Evolutionary conservation across 495 filamentous ascomycete species (phyloP), one percentile per base, ranked within the genome.

Genomic region (Amniculicola lignicola): DNA sequence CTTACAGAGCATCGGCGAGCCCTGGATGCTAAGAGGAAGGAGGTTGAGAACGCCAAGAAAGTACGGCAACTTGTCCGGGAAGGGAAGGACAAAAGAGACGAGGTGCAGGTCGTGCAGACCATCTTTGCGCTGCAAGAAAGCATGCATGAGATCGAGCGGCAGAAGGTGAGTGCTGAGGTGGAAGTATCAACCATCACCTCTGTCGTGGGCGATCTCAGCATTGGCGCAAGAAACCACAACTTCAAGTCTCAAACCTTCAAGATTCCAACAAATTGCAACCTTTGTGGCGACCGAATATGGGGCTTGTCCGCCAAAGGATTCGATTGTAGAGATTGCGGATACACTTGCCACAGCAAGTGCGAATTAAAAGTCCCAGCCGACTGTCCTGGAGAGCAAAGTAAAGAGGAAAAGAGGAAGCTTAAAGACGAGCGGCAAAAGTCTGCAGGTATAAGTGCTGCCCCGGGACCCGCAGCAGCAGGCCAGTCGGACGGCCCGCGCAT

Each of bases 201-300:
- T 14, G 84, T 80, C 1, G 92, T 95, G 5, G 93, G 93, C 29
- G 93, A 99, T 67, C 75, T 99, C 35, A 93, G 90, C 0, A 70
- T 94, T 3, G 91, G 94, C 9, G 89, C 91, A 5, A 87, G 87
- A 65, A 94, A 88, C 61, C 93, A 99, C 70, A 90, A 92, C 61
- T 97, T 99, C 80, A 93, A 92, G 68, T 85, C 89, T 28, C 88
- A 96, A 62, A 97, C 91, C 0, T 97, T 96, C 79, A 97, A 96
- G 66, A 95, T 99, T 48, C 94, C 94, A 0, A 99, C 93, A 3
- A 97, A 96, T 67, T 99, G 93, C 70, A 92, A 99, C 65, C 77
- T 95, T 3, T 99, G 93, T 59, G 89, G 90, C 3, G 93, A 99
- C 60, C 81, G 92, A 9, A 95, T 97, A 67, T 97, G 93, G 93